phyloP scores from a whole-genome alignment of 805 yeast species.

The Yarrowia osloensis region DNA sequence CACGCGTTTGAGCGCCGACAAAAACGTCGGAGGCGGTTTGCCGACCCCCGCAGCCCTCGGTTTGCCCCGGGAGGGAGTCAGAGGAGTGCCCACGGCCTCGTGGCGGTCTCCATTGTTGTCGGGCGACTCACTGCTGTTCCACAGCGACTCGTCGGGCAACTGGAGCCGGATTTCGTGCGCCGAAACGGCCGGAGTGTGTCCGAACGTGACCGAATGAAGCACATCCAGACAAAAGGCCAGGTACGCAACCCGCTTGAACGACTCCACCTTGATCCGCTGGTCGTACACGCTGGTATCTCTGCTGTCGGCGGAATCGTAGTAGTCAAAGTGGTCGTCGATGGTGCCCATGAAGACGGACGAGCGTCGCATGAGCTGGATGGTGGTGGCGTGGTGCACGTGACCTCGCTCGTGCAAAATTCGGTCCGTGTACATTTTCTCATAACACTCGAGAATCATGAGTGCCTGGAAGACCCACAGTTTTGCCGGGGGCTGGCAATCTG shows the following conservation, averaged over 20 bases:
- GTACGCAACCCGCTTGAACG: conserved; percentile 73
- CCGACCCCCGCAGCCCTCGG: conserved; percentile 31
- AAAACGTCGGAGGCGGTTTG: conserved; percentile 44
- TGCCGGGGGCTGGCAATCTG: conserved; percentile 76
- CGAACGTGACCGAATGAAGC: conserved; percentile 73
- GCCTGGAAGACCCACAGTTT: conserved; percentile 75
- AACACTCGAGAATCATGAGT: conserved; percentile 70
- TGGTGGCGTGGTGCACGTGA: conserved; percentile 83
- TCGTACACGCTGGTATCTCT: not conserved
- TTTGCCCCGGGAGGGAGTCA: not conserved
- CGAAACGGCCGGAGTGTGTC: conserved; percentile 63
- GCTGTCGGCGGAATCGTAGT: conserved; percentile 25
- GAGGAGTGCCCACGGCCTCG: not conserved
- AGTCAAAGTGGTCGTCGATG: conserved; percentile 32
- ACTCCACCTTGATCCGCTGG: conserved; percentile 50
- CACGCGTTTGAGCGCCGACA: conserved; percentile 58
- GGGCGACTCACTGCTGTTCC: conserved; percentile 48
- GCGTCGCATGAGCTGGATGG: conserved; percentile 73
- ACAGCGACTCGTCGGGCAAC: conserved; percentile 61
- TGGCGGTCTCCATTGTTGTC: not conserved
- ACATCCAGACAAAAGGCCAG: conserved; percentile 83
- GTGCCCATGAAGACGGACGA: conserved; percentile 59
- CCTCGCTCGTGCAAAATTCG: conserved; percentile 77
- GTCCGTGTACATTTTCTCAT: conserved; percentile 71
- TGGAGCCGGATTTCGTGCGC: conserved; percentile 61